phyloP scores from a whole-genome alignment of 495 filamentous ascomycete genomes.

The Thermothielavioides terrestris region DNA sequence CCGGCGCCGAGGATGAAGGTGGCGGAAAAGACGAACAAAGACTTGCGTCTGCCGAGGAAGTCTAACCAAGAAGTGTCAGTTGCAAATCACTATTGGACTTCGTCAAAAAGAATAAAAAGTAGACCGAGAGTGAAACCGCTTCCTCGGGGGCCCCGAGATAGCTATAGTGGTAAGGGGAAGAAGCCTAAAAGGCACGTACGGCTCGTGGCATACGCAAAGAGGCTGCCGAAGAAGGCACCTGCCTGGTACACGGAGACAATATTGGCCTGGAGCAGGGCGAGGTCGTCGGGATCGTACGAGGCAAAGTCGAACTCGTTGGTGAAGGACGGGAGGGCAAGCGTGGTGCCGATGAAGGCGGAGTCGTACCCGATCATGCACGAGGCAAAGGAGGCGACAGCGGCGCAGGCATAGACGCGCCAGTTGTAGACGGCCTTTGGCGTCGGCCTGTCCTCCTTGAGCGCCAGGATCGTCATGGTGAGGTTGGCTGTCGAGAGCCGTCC shows the following conservation, averaged over 20 bases:
- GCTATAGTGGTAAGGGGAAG: too few relatives aligned
- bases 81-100: too few relatives aligned
- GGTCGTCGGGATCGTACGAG: slow-evolving; percentile 27
- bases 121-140: too few relatives aligned
- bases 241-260: slow-evolving; percentile 64
- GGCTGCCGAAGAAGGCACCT: slow-evolving; percentile 58
- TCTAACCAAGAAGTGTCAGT: too few relatives aligned
- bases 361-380: slow-evolving; percentile 68
- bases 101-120: too few relatives aligned
- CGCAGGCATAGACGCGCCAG: slow-evolving; percentile 59
- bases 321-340: slow-evolving; percentile 55
- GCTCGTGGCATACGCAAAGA: slow-evolving; percentile 51
- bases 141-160: too few relatives aligned
- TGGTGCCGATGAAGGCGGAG: slow-evolving; percentile 62
- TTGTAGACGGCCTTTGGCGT: slow-evolving; percentile 64
- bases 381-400: slow-evolving; percentile 56
- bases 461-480: slow-evolving; percentile 48
- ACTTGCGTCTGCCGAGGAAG: slow-evolving; percentile 49
- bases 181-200: too few relatives aligned
- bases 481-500: background rate
- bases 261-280: slow-evolving; percentile 51
- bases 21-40: slow-evolving; percentile 43
- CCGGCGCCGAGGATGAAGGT: slow-evolving; percentile 58
- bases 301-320: slow-evolving; percentile 47
- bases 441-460: slow-evolving; percentile 54